phyloP scores from a whole-genome alignment of 2,329 filamentous ascomycete genomes.

The Penicillium crustosum region DNA sequence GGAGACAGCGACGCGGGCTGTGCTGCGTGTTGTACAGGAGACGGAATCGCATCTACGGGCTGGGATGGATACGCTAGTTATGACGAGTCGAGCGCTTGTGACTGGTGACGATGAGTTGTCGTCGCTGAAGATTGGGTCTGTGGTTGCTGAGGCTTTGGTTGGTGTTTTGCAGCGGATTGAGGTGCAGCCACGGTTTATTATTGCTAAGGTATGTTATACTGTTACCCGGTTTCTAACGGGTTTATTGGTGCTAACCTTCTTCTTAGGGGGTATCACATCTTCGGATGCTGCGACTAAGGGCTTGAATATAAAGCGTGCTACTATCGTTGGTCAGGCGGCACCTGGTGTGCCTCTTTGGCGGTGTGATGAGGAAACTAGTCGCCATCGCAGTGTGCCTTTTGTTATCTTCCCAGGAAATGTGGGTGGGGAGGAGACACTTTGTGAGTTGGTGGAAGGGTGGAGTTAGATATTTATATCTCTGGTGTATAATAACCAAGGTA shows the following conservation, averaged over 20 bases:
- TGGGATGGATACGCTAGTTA: conserved; percentile 57
- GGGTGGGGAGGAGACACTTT: conserved; percentile 50
- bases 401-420: conserved; percentile 62
- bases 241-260: not conserved
- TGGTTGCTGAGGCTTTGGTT: conserved; percentile 54
- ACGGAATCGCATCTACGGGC: conserved; percentile 44
- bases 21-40: conserved; percentile 32
- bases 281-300: conserved; percentile 61
- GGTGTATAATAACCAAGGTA: not conserved
- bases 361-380: conserved; percentile 54
- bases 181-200: conserved; percentile 55
- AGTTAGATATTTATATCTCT: conserved; percentile 10
- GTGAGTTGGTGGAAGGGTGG: conserved; percentile 48
- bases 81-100: conserved; percentile 59
- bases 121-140: conserved; percentile 56
- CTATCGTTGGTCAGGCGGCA: conserved; percentile 58
- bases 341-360: conserved; percentile 60
- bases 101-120: conserved; percentile 51
- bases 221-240: not conserved
- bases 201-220: conserved; percentile 48
- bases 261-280: conserved; percentile 58
- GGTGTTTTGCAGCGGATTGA: conserved; percentile 50
- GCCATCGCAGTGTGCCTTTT: conserved; percentile 55
- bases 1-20: conserved; percentile 21
- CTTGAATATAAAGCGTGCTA: conserved; percentile 54